Base-by-base conservation (phyloP, 1,284 basidiomycete genomes). In the Abortiporus biennis region DNA sequence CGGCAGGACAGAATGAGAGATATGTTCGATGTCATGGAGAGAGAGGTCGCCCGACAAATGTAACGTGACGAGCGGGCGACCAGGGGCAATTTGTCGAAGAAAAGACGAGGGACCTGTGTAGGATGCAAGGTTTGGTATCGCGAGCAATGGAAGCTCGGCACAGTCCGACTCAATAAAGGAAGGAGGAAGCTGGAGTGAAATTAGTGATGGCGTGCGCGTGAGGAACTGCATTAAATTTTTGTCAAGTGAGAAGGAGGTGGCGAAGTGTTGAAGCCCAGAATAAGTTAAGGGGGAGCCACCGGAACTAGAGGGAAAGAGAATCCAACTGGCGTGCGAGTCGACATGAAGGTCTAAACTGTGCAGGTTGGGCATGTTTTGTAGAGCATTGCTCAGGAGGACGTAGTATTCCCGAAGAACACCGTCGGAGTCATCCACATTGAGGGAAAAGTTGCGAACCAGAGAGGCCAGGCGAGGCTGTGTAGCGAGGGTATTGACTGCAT, bases 41-140 rank as follows among this genome's bases (percentile, higher is more conserved):
- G 71, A 63, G 47, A 84, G 61, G 59, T 76, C 72, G 29, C 75
- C 72, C 20, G 70, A 72, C 44, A 87, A 68, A 54, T 79, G 73
- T 33, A 87, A 68, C 54, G 68, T 70, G 47, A 72, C 63, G 35
- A 86, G 67, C 6, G 84, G 82, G 16, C 82, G 74, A 13, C 78
- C 74, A 38, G 80, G 78, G 2, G 80, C 68, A 49, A 85, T 62
- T 13, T 62, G 56, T 43, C 66, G 60, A 16, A 82, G 80, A 25
- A 69, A 68, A 36, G 69, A 63, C 31, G 72, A 64, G 16, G 81
- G 75, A 24, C 82, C 84, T 41, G 72, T 69, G 57, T 85, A 80
- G 22, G 76, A 71, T 40, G 64, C 60, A 44, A 86, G 65, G 44
- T 53, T 47, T 15, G 80, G 78, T 22, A 82, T 59, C 47, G 66